Conservation (phyloP, 2,329 filamentous ascomycete species). For the Aureobasidium subglaciale region DNA sequence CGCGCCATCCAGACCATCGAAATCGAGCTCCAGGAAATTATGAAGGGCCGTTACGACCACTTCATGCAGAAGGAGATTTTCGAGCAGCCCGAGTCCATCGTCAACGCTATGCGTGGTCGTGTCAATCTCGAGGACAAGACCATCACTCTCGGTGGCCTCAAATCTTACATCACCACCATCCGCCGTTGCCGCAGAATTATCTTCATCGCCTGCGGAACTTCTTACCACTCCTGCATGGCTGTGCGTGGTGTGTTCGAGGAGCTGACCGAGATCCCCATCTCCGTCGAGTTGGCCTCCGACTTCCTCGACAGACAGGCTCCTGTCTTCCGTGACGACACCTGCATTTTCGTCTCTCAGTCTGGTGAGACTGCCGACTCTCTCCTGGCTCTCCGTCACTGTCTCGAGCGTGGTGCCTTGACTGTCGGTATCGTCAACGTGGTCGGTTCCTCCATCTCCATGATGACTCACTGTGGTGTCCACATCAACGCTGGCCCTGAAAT, state of each 20-base stretch:
- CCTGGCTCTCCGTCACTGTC: constrained; percentile 93
- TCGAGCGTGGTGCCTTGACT: constrained; percentile 93
- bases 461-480: constrained; percentile 99
- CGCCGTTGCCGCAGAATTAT: constrained; percentile 95
- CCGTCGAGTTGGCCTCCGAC: constrained; percentile 93
- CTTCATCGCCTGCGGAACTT: constrained; percentile 97
- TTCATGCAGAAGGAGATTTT: constrained; percentile 99
- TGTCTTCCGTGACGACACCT: constrained; percentile 98
- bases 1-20: constrained; percentile 97
- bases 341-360: constrained; percentile 97
- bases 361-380: constrained; percentile 97
- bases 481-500: constrained; percentile 99
- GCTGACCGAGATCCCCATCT: constrained; percentile 93
- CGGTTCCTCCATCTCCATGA: constrained; percentile 94
- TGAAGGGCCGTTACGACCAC: constrained; percentile 99
- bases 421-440: constrained; percentile 99
- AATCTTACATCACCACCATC: constrained; percentile 94
- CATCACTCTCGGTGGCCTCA: constrained; percentile 89
- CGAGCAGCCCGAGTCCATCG: constrained; percentile 97
- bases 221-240: constrained; percentile 98
- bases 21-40: constrained; percentile 98
- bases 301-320: constrained; percentile 95
- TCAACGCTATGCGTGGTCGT: constrained; percentile 99
- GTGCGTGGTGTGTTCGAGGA: constrained; percentile 97
- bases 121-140: constrained; percentile 88